phyloP scores from a whole-genome alignment of 306 rosid species.

The Begonia masoniana region DNA sequence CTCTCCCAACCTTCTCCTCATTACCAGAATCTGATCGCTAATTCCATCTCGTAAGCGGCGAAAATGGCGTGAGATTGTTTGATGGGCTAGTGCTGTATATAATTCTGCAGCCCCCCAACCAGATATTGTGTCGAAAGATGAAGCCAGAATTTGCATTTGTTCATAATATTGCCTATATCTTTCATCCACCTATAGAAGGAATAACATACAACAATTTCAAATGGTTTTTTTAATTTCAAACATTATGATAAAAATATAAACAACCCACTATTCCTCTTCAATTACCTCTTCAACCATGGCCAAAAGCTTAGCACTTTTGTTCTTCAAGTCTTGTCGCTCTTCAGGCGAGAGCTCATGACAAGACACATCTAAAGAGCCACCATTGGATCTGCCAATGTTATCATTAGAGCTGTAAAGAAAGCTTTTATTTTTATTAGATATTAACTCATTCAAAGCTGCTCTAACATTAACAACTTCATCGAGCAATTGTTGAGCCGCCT shows the following conservation, averaged over 20 bases:
- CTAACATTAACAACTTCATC: slow-evolving; percentile 68
- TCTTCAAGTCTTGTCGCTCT: slow-evolving; percentile 57
- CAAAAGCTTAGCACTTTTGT: slow-evolving; percentile 61
- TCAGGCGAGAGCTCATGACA: slow-evolving; percentile 40
- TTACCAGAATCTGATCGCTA: slow-evolving; percentile 51
- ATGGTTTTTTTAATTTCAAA: too few relatives aligned
- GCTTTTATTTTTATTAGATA: slow-evolving; percentile 33
- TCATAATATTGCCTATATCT: slow-evolving; percentile 70
- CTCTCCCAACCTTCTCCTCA: slow-evolving; percentile 64
- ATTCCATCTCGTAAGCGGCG: slow-evolving; percentile 81
- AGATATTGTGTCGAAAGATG: slow-evolving; percentile 59
- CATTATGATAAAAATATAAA: too few relatives aligned
- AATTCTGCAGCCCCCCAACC: slow-evolving; percentile 78
- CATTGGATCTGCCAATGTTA: slow-evolving; percentile 32
- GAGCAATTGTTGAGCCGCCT: slow-evolving; percentile 70
- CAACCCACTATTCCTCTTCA: too few relatives aligned
- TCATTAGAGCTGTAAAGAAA: slow-evolving; percentile 36
- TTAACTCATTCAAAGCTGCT: slow-evolving; percentile 53
- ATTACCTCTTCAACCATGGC: slow-evolving; percentile 79
- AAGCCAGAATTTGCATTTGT: slow-evolving; percentile 61
- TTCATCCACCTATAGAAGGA: slow-evolving; percentile 49
- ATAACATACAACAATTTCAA: too few relatives aligned
- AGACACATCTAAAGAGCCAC: slow-evolving; percentile 28
- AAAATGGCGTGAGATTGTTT: slow-evolving; percentile 76
- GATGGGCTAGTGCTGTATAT: slow-evolving; percentile 65